Evolutionary conservation across 2,329 filamentous ascomycete genomes (phyloP), one percentile per base, ranked within the genome.

Genomic region (Emmonsiellopsis sp.): DNA sequence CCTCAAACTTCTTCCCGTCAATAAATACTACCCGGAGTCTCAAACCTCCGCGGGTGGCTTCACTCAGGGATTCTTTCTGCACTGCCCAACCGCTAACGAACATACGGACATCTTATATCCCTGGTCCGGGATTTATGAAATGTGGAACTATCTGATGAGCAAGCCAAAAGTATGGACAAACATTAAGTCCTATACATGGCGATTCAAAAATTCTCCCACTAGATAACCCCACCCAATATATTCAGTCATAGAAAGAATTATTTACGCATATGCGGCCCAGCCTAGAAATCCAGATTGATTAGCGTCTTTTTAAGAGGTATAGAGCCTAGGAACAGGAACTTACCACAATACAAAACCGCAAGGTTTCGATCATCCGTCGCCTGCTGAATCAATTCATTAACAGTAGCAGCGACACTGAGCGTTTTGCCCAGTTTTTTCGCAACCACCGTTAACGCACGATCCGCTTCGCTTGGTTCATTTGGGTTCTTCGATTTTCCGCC

Each of bases 361-460:
- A 99, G 69, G 66, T 98, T 96, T 60, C 82, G 81, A 73, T 95
- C 91, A 70, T 98, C 93, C 1, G 87, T 92, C 7, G 93, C 92
- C 72, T 95, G 87, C 67, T 96, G 93, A 59, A 98, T 98, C 58
- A 98, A 73, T 66, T 98, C 93, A 65, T 96, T 97, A 52, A 98
- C 93, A 11, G 90, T 96, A 2, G 93, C 94, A 53, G 87, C 88
- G 15, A 95, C 92, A 67, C 92, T 98, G 66, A 98, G 71, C 2
- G 88, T 91, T 77, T 95, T 95, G 58, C 86, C 88, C 61, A 99
- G 71, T 74, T 99, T 99, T 80, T 96, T 97, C 66, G 88, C 84
- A 54, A 99, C 93, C 20, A 97, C 87, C 54, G 90, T 89, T 53
- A 99, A 76, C 1, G 94, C 93, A 54, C 94, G 79, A 58, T 95